phyloP scores from a whole-genome alignment of 371 early-diverging fungal species.

The Fennellomyces sp. region DNA sequence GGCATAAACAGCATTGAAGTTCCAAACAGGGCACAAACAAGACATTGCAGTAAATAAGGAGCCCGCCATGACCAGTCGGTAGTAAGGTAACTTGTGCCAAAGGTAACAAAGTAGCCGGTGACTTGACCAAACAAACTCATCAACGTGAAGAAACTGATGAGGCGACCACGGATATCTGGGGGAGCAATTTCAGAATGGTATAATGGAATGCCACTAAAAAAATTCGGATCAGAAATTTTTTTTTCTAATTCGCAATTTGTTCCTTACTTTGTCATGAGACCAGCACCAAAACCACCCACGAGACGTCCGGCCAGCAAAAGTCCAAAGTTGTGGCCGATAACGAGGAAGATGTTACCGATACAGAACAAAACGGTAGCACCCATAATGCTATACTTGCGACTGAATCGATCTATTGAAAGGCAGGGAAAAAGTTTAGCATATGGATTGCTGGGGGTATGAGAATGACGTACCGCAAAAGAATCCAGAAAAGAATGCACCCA shows the following conservation, averaged over 20 bases:
- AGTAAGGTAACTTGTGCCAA: conserved; percentile 44
- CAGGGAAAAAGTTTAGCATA: no score
- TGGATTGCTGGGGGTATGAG: no score
- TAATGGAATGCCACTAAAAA: conserved; percentile 15
- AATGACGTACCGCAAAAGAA: conserved; percentile 37
- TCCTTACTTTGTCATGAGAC: conserved; percentile 34
- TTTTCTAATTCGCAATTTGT: background rate
- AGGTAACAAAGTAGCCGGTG: conserved; percentile 48
- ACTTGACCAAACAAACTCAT: conserved; percentile 45
- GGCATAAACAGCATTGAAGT: conserved; percentile 30
- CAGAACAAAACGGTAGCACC: conserved; percentile 38
- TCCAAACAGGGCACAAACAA: conserved; percentile 27
- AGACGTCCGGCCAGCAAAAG: conserved; percentile 42
- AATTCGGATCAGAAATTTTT: background rate
- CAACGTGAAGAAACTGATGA: conserved; percentile 44
- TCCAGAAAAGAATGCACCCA: conserved; percentile 48
- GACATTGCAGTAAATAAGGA: conserved; percentile 35
- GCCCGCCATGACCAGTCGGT: conserved; percentile 47
- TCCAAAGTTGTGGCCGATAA: conserved; percentile 45
- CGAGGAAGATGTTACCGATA: conserved; percentile 48
- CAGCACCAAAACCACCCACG: conserved; percentile 47
- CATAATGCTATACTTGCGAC: conserved; percentile 45
- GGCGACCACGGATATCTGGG: conserved; percentile 58
- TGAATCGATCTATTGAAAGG: conserved; percentile 35
- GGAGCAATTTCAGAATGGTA: conserved; percentile 75